These are phyloP conservation scores for Phaseolus lunatus DNA, from an alignment of 306 rosid genomes.

Conservation along the genomic window DNA sequence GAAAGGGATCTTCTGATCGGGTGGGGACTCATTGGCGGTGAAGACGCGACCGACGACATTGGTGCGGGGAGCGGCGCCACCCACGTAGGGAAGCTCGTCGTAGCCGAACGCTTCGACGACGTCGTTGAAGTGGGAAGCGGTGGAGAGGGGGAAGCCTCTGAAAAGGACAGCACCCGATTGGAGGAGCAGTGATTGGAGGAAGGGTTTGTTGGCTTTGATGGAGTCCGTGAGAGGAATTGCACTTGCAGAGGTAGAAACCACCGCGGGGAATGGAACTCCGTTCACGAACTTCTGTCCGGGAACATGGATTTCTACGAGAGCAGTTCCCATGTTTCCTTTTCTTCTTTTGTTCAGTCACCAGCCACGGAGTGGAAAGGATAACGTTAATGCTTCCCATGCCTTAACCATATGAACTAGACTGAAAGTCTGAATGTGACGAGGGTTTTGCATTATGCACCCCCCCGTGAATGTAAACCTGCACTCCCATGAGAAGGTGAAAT, in stretches of 20 bases:
- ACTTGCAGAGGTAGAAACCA: constrained; percentile 51
- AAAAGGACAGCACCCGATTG: constrained; percentile 76
- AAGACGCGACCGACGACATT: constrained; percentile 82
- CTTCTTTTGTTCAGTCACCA: background rate
- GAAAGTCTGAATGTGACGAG: too few species aligned
- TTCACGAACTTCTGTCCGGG: constrained; percentile 62
- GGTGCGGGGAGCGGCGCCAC: constrained; percentile 86
- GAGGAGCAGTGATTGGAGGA: constrained; percentile 60
- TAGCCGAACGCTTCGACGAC: constrained; percentile 78
- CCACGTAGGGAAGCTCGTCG: constrained; percentile 88
- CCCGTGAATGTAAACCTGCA: too few species aligned
- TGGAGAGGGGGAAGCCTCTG: constrained; percentile 61
- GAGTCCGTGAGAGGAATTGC: constrained; percentile 40
- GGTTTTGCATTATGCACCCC: too few species aligned
- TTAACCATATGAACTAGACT: too few species aligned
- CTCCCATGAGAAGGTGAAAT: too few species aligned
- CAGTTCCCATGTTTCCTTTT: background rate
- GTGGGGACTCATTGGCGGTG: constrained; percentile 92
- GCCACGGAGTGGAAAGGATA: background rate
- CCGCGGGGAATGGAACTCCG: constrained; percentile 64
- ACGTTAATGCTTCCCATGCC: too few species aligned
- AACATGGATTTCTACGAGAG: constrained; percentile 58
- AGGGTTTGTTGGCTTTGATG: constrained; percentile 56
- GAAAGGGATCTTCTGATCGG: constrained; percentile 87
- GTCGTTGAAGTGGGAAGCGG: constrained; percentile 79